Percentiles rank a stretch among this genome's conserved stretches.
Conservation (phyloP, 2,329 filamentous ascomycete species). For the Aspergillus brunneoviolaceus region DNA sequence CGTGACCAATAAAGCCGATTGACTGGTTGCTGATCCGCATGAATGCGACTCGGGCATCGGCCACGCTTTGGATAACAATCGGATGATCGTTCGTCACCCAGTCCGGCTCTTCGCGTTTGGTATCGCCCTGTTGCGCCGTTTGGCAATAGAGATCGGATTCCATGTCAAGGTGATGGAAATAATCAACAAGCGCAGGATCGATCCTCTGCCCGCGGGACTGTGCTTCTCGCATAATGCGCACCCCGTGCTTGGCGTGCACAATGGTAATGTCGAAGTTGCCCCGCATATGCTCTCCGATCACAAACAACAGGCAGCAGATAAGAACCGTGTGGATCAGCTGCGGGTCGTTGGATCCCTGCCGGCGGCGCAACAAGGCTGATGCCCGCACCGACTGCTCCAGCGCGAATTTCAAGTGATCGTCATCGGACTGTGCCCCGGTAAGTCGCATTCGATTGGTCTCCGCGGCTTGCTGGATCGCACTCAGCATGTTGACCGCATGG, state of each 20-base stretch:
- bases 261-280: slow-evolving; percentile 14
- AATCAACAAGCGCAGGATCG: not conserved
- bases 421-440: no score
- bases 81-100: no score
- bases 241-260: slow-evolving; percentile 7
- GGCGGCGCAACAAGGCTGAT: not conserved
- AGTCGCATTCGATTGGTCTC: not conserved
- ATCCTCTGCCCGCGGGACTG: not conserved
- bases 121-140: not conserved
- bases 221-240: not conserved
- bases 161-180: not conserved
- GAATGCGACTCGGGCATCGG: not conserved
- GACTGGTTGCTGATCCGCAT: slow-evolving; percentile 4
- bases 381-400: not conserved
- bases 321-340: not conserved
- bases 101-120: not conserved
- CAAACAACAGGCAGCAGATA: not conserved
- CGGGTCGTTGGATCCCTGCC: not conserved
- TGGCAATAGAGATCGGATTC: not conserved
- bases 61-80: not conserved
- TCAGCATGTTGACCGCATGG: not conserved
- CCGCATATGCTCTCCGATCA: not conserved
- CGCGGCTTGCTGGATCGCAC: not conserved
- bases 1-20: slow-evolving; percentile 15
- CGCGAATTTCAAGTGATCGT: not conserved